These are phyloP conservation scores for Floccularia luteovirens DNA, from an alignment of 768 basidiomycete species.

Conservation along the genomic window DNA sequence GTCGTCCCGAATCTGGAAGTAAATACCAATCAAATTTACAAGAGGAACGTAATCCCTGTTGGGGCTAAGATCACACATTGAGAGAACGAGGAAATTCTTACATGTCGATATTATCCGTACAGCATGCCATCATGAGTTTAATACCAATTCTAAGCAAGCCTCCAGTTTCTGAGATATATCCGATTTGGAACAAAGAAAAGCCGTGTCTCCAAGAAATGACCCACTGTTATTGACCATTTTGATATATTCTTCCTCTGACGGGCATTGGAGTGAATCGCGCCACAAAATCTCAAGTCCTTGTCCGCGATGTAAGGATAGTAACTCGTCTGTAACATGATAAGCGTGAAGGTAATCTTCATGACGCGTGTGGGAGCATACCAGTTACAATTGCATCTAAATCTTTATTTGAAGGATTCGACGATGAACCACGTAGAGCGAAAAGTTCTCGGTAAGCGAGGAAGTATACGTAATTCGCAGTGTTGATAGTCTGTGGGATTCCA, in stretches of 20 bases:
- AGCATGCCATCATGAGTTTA: conserved; percentile 80
- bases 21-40: conserved; percentile 91
- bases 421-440: conserved; percentile 33
- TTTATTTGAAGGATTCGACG: conserved; percentile 13
- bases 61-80: not conserved
- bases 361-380: conserved; percentile 27
- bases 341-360: not conserved
- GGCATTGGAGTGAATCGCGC: conserved; percentile 86
- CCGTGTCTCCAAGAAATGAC: conserved; percentile 6
- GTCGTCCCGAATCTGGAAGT: conserved; percentile 96
- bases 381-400: conserved; percentile 64
- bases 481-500: conserved; percentile 89
- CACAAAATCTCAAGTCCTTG: conserved; percentile 89
- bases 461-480: conserved; percentile 89
- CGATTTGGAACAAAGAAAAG: not conserved
- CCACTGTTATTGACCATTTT: conserved; percentile 89
- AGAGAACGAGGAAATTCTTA: conserved; percentile 14
- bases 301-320: conserved; percentile 77
- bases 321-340: conserved; percentile 31
- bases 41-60: conserved; percentile 83
- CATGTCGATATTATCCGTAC: conserved; percentile 40
- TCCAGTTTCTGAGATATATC: conserved; percentile 56
- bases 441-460: conserved; percentile 83
- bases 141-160: conserved; percentile 74
- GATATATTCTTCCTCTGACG: conserved; percentile 86